Evolutionary conservation across 768 basidiomycete genomes (phyloP).

Genomic region (Kwoniella sp.): DNA sequence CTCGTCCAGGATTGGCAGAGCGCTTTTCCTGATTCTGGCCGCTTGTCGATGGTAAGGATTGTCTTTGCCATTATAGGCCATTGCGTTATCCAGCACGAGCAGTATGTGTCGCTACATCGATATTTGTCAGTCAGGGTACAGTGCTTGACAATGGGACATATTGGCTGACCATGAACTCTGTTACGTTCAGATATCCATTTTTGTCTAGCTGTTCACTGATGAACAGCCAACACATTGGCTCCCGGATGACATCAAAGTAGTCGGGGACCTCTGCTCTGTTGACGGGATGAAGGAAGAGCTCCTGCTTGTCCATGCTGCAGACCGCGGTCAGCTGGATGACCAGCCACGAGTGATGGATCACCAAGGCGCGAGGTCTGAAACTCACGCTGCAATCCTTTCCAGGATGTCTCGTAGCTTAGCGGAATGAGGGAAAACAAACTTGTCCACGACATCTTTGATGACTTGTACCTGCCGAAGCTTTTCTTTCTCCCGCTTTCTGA

Average conservation of each 20-base stretch:
- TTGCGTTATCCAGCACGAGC: constrained; percentile 85
- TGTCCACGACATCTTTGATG: constrained; percentile 63
- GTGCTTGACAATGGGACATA: no score
- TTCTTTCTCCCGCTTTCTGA: constrained; percentile 71
- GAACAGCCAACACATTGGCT: constrained; percentile 86
- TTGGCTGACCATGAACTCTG: constrained; percentile 59
- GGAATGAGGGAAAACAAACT: constrained; percentile 65
- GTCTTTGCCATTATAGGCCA: constrained; percentile 73
- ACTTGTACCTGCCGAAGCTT: constrained; percentile 64
- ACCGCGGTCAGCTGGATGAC: not conserved
- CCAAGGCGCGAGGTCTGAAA: no score
- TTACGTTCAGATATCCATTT: constrained; percentile 69
- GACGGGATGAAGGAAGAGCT: constrained; percentile 74
- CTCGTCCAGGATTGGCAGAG: constrained; percentile 55
- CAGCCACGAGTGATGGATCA: not conserved
- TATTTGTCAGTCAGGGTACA: no score
- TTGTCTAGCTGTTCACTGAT: constrained; percentile 81
- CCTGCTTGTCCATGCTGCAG: constrained; percentile 64
- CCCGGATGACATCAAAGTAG: constrained; percentile 81
- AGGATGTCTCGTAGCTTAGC: constrained; percentile 61
- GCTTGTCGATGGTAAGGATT: constrained; percentile 69
- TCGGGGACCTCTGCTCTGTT: constrained; percentile 72
- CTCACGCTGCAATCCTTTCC: constrained; percentile 67
- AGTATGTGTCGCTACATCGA: constrained; percentile 67
- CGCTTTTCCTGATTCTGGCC: constrained; percentile 57